Conservation (phyloP, 1,139 yeast genomes). For the Scheffersomyces cryptocercus region DNA sequence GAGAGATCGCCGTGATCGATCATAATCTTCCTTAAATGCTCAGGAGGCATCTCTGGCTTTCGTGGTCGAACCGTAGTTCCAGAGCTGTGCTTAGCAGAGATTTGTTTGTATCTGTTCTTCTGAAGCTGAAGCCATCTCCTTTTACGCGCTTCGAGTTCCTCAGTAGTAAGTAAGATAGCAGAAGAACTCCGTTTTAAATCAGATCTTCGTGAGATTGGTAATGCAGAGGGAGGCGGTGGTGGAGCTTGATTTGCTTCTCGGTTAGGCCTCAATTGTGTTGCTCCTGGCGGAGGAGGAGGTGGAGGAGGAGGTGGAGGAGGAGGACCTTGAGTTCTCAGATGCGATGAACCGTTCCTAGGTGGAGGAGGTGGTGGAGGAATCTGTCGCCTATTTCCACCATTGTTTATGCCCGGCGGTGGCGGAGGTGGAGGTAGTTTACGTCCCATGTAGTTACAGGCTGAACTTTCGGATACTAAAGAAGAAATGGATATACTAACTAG, state of each 20-base stretch:
- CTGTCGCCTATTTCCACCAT: slow-evolving; percentile 5
- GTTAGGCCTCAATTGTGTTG: neutral
- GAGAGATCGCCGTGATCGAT: slow-evolving; percentile 86
- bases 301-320: slow-evolving; percentile 4
- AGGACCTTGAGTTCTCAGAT: slow-evolving; percentile 12
- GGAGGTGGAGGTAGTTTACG: slow-evolving; percentile 34
- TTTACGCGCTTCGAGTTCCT: slow-evolving; percentile 44
- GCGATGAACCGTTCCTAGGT: slow-evolving; percentile 11
- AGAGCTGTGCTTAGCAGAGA: slow-evolving; percentile 12
- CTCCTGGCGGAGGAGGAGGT: slow-evolving; percentile 2
- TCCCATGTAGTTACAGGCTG: slow-evolving; percentile 16
- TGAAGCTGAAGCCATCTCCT: slow-evolving; percentile 69
- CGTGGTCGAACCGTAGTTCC: slow-evolving; percentile 54
- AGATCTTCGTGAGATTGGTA: slow-evolving; percentile 3
- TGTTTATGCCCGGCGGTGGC: slow-evolving; percentile 23
- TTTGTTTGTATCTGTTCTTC: slow-evolving; percentile 45
- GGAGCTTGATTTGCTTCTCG: slow-evolving; percentile 15
- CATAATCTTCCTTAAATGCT: slow-evolving; percentile 84
- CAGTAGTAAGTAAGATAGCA: slow-evolving; percentile 4
- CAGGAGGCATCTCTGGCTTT: slow-evolving; percentile 90
- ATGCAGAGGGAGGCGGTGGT: slow-evolving; percentile 7
- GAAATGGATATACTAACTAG: no score
- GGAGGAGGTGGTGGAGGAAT: slow-evolving; percentile 13
- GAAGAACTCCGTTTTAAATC: neutral
- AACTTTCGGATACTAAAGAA: no score